These are phyloP conservation scores for Cokeromyces recurvatus DNA, from an alignment of 371 early-diverging fungal species.

Conservation along the genomic window DNA sequence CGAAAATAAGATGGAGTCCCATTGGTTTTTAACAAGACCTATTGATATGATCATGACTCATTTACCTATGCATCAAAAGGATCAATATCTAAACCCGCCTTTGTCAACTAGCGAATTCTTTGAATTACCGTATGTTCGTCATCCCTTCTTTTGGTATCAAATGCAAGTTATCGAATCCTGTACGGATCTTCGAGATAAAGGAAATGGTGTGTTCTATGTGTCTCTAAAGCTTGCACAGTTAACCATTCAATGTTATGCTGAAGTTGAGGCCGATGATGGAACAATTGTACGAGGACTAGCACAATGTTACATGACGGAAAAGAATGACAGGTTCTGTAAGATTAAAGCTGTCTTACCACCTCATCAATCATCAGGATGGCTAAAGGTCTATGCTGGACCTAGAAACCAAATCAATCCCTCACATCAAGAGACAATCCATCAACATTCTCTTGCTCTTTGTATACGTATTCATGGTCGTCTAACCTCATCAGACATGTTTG, in stretches of 20 bases:
- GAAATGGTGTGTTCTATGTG: conserved; percentile 9
- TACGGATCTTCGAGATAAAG: background rate
- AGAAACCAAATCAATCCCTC: conserved; percentile 4
- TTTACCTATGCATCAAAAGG: conserved; percentile 21
- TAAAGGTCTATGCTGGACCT: conserved; percentile 39
- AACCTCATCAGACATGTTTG: conserved; percentile 15
- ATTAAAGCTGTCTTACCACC: conserved; percentile 41
- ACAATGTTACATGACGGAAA: conserved; percentile 18
- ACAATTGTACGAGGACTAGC: conserved; percentile 24
- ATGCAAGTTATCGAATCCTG: conserved; percentile 20
- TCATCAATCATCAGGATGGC: conserved; percentile 30
- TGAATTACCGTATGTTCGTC: conserved; percentile 30
- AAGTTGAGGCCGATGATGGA: conserved; percentile 25
- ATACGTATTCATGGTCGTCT: too few relatives aligned
- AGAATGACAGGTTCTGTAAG: conserved; percentile 24
- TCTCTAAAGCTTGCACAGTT: conserved; percentile 4
- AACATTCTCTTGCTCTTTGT: too few relatives aligned
- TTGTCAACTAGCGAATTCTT: conserved; percentile 27
- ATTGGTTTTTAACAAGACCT: conserved; percentile 43
- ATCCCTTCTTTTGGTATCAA: conserved; percentile 29
- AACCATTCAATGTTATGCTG: conserved; percentile 29
- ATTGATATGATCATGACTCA: conserved; percentile 40
- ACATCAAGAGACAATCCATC: conserved; percentile 12
- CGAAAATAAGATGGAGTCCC: conserved; percentile 23
- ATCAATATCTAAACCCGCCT: conserved; percentile 35